Evolutionary conservation across 495 filamentous ascomycete genomes (phyloP).

Genomic region (Tuber indicum): DNA sequence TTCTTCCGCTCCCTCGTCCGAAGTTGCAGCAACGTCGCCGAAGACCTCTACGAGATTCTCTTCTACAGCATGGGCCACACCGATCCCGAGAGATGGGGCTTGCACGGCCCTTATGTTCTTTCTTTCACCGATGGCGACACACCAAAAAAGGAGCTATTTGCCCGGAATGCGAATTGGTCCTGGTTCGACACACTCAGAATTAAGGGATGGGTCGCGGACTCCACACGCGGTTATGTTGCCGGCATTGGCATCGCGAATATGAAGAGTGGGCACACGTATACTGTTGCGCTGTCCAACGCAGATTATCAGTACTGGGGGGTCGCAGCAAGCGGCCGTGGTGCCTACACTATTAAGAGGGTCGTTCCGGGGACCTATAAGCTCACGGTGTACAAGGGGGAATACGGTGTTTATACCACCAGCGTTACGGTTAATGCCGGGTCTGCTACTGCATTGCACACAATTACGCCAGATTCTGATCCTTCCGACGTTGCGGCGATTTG

Average conservation of each 20-base stretch:
- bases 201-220: slow-evolving; percentile 39
- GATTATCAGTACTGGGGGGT: slow-evolving; percentile 40
- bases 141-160: slow-evolving; percentile 34
- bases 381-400: slow-evolving; percentile 43
- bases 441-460: slow-evolving; percentile 39
- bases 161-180: slow-evolving; percentile 39
- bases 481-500: slow-evolving; percentile 34
- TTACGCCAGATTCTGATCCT: slow-evolving; percentile 32
- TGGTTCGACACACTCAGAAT: slow-evolving; percentile 42
- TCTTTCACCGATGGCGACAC: slow-evolving; percentile 39
- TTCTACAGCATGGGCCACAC: slow-evolving; percentile 51
- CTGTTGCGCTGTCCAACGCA: slow-evolving; percentile 41
- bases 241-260: slow-evolving; percentile 38
- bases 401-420: slow-evolving; percentile 38
- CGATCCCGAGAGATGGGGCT: slow-evolving; percentile 41
- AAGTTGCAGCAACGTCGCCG: slow-evolving; percentile 13
- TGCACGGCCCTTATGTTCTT: slow-evolving; percentile 43
- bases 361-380: slow-evolving; percentile 41
- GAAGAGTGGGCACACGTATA: slow-evolving; percentile 29
- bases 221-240: slow-evolving; percentile 38
- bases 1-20: slow-evolving; percentile 43
- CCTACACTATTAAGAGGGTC: slow-evolving; percentile 39
- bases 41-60: slow-evolving; percentile 27
- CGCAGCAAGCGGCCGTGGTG: slow-evolving; percentile 24
- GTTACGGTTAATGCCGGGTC: slow-evolving; percentile 36